Base-by-base conservation (phyloP, 345 rosid species). In the Boechera stricta region DNA sequence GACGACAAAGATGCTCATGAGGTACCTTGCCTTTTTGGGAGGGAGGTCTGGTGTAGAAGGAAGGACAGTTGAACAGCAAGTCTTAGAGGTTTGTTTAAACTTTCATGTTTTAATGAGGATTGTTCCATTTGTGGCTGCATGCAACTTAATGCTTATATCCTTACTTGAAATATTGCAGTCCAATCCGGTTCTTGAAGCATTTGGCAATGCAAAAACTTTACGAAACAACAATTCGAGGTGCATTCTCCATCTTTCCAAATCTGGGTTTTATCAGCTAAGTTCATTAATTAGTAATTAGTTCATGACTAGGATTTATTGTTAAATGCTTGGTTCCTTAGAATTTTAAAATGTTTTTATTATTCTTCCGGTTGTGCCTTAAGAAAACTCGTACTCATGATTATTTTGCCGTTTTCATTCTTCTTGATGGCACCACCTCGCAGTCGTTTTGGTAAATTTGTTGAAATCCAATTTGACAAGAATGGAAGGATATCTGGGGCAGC, bases 401-500 rank as follows among this genome's bases (percentile, higher is more conserved):
- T 47, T 26, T 61, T 47, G 41, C 39, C 48, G 26, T 68, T 67
- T 76, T 33, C 75, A 49, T 77, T 63, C 67, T 54, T 60, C 57
- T 29, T 71, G 60, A 56, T 51, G 48, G 62, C 55, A 64, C 62
- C 65, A 21, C 32, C 62, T 69, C 69, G 81, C 82, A 93, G 98
- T 87, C 98, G 98, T 67, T 93, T 93, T 68, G 98, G 98, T 67
- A 93, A 93, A 82, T 93, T 93, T 80, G 97, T 93, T 72, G 98
- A 93, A 83, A 87, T 93, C 73, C 98, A 93, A 80, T 93, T 93
- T 77, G 90, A 93, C 85, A 89, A 91, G 82, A 86, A 82, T 76
- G 98, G 97, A 82, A 85, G 93, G 81, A 93, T 93, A 74, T 93
- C 97, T 60, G 98, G 98, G 63, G 98, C 98, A 66, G 98, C 98